Evolutionary conservation across 2,329 filamentous ascomycete species (phyloP).

Genomic region (Colletotrichum limetticola): DNA sequence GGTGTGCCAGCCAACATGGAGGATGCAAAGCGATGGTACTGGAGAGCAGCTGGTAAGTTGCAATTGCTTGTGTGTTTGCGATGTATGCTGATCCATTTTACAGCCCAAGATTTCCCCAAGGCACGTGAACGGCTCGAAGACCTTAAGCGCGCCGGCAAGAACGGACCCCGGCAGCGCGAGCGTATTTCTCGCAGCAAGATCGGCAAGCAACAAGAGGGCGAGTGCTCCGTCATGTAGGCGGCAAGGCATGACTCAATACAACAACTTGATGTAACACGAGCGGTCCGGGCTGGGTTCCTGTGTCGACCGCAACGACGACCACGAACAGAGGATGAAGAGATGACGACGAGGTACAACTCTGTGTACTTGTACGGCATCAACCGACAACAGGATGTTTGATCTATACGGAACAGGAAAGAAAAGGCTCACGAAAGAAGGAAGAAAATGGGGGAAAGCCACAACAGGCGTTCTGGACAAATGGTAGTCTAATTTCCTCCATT

Average conservation of each 20-base stretch:
- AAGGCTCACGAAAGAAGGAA: not conserved
- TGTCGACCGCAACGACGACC: slow-evolving; percentile 19
- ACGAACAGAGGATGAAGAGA: slow-evolving; percentile 13
- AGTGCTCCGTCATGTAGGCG: slow-evolving; percentile 84
- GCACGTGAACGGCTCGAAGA: slow-evolving; percentile 93
- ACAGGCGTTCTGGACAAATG: slow-evolving; percentile 7
- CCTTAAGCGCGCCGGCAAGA: slow-evolving; percentile 77
- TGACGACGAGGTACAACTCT: not conserved
- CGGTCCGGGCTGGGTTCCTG: slow-evolving; percentile 26
- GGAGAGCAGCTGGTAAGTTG: slow-evolving; percentile 91
- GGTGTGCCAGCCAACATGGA: slow-evolving; percentile 87
- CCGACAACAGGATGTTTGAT: slow-evolving; percentile 7
- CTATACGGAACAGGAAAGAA: not conserved
- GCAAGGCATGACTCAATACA: not conserved
- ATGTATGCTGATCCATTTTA: slow-evolving; percentile 41
- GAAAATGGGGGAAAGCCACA: not conserved
- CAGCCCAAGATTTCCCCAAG: slow-evolving; percentile 94
- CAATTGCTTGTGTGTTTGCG: not conserved
- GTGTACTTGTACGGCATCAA: slow-evolving; percentile 17
- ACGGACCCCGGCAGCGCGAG: slow-evolving; percentile 77
- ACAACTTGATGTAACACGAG: slow-evolving; percentile 7
- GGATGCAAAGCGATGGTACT: slow-evolving; percentile 98
- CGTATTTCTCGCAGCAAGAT: slow-evolving; percentile 84
- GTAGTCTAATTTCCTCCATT: not conserved
- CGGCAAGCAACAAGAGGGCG: slow-evolving; percentile 86